Base-by-base conservation (phyloP, 441 rosid species). In the Lepidium campestre region DNA sequence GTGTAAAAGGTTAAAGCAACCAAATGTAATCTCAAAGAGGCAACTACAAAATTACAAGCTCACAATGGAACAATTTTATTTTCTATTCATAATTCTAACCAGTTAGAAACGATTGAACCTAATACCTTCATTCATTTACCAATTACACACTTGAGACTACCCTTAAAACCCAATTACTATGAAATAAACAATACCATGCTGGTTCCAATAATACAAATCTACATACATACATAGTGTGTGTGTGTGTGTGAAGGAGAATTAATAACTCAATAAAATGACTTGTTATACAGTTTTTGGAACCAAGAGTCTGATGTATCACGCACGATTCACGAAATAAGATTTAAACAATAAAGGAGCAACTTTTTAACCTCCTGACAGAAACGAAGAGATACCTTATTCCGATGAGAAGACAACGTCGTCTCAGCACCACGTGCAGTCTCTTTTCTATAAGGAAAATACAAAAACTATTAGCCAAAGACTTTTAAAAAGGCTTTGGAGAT, bases 331-430 rank as follows among this genome's bases (percentile, higher is more conserved):
- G 68, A 63, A 7, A 63, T 63, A 18, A 29, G 25, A 27, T 41
- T 25, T 5, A 11, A 59, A 52, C 36, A 59, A 25, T 15, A 1
- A 41, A 58, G 39, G 49, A 37, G 7, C 50, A 47, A 15, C 57
- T 48, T 48, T 35, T 47, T 9, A 47, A 46, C 17, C 23, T 29
- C 10, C 32, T 17, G 59, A 7, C 19, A 27, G 40, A 39, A 64
- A 25, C 40, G 68, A 64, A 39, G 41, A 18, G 42, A 44, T 65
- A 39, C 42, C 69, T 5, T 42, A 12, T 31, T 22, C 62, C 70
- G 70, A 65, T 53, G 61, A 53, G 42, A 64, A 50, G 25, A 52
- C 22, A 34, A 65, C 35, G 53, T 53, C 45, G 70, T 65, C 34
- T 44, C 14, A 27, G 50, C 31, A 25, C 67, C 52, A 40, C 60